Conservation (phyloP, 768 basidiomycete species). For the Calocybe gangraenosa region DNA sequence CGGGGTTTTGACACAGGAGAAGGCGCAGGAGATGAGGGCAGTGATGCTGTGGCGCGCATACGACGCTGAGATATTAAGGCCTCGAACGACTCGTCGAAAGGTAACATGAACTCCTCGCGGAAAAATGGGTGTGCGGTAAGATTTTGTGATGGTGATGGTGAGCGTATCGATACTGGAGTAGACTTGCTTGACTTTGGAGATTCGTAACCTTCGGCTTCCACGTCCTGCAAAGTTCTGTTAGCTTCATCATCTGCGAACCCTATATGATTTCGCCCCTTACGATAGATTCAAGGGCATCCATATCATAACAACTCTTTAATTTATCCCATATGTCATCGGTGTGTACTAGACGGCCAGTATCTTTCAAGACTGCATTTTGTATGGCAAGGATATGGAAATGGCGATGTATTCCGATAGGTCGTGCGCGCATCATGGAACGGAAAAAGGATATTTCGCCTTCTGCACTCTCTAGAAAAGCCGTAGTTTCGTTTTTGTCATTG, state of each 20-base stretch:
- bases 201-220: conserved; percentile 42
- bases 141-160: conserved; percentile 68
- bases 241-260: conserved; percentile 9
- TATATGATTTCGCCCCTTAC: conserved; percentile 34
- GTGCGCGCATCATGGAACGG: conserved; percentile 72
- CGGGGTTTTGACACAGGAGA: conserved; percentile 30
- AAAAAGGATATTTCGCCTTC: conserved; percentile 87
- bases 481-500: conserved; percentile 16
- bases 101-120: conserved; percentile 62
- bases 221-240: conserved; percentile 27
- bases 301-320: conserved; percentile 63
- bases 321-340: conserved; percentile 74
- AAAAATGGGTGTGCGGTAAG: conserved; percentile 70
- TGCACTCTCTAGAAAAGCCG: conserved; percentile 60
- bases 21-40: conserved; percentile 56
- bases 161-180: conserved; percentile 49
- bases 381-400: conserved; percentile 81
- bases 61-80: conserved; percentile 58
- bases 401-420: conserved; percentile 80
- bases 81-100: conserved; percentile 58
- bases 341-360: conserved; percentile 59
- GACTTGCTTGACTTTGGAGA: conserved; percentile 34
- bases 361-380: conserved; percentile 64
- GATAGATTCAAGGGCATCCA: conserved; percentile 69
- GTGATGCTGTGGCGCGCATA: conserved; percentile 58